These are phyloP conservation scores for Hirschfeldia incana DNA, from an alignment of 345 rosid species.

Conservation along the genomic window DNA sequence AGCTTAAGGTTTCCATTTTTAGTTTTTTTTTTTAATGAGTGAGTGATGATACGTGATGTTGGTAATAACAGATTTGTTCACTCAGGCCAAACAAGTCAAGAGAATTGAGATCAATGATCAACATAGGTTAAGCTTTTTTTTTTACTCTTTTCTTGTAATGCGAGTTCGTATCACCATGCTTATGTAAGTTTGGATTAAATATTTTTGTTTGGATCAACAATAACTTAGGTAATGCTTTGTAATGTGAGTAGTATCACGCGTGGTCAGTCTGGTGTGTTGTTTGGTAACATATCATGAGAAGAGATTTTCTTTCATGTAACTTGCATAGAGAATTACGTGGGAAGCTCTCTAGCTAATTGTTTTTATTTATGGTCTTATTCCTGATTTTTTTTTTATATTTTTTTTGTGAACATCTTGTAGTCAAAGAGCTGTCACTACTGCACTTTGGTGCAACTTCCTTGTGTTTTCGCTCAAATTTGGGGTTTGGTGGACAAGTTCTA, in stretches of 20 bases:
- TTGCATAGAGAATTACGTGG: background rate
- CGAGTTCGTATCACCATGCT: background rate
- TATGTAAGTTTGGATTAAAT: background rate
- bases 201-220: background rate
- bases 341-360: background rate
- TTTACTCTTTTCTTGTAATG: conserved; percentile 17
- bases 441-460: conserved; percentile 95
- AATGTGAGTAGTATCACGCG: too few relatives aligned
- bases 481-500: conserved; percentile 84
- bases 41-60: background rate
- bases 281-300: background rate
- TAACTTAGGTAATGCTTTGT: too few relatives aligned
- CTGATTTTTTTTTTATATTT: conserved; percentile 8
- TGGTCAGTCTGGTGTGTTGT: background rate
- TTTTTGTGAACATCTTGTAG: conserved; percentile 45
- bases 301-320: background rate
- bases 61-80: conserved; percentile 55
- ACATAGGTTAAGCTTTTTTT: conserved; percentile 54
- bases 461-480: conserved; percentile 95
- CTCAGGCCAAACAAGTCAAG: conserved; percentile 71
- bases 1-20: background rate
- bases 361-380: background rate
- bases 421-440: conserved; percentile 96
- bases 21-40: background rate
- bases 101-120: conserved; percentile 70